Conservation (phyloP, 2,329 filamentous ascomycete species). For the Juglanconis oblonga region DNA sequence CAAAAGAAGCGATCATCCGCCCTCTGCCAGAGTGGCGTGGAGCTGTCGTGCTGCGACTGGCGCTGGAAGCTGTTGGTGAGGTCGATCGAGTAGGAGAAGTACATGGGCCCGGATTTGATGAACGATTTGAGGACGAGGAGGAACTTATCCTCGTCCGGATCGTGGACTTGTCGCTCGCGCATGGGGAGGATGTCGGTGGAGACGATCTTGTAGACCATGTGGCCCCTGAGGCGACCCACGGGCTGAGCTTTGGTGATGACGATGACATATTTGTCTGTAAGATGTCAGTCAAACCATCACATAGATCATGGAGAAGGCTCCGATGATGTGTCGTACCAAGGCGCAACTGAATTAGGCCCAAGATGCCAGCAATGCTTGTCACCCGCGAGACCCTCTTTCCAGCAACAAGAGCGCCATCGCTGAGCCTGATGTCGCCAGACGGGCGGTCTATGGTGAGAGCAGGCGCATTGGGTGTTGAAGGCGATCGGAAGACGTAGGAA, state of each 20-base stretch:
- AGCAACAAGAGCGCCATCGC: conserved; percentile 72
- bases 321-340: conserved; percentile 60
- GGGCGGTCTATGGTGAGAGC: conserved; percentile 88
- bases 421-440: conserved; percentile 83
- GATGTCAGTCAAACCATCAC: background rate
- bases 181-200: conserved; percentile 91
- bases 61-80: conserved; percentile 96
- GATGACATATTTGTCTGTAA: conserved; percentile 86
- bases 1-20: conserved; percentile 98
- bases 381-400: conserved; percentile 71
- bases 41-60: conserved; percentile 72
- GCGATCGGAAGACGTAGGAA: conserved; percentile 94
- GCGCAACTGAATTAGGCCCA: conserved; percentile 90
- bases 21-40: conserved; percentile 80
- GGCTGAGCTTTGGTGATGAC: conserved; percentile 92
- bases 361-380: conserved; percentile 89
- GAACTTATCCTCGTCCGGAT: conserved; percentile 92
- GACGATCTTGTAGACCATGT: conserved; percentile 92
- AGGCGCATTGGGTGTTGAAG: conserved; percentile 84
- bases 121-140: conserved; percentile 76
- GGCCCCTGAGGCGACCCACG: conserved; percentile 86
- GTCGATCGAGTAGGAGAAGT: conserved; percentile 97
- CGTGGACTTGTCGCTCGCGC: conserved; percentile 85
- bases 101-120: conserved; percentile 84
- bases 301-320: background rate